A percentile compares a stretch with the other conserved stretches of the same genome.
These are phyloP conservation scores for Quercus tomentella DNA, from an alignment of 331 rosid species.

Conservation along the genomic window DNA sequence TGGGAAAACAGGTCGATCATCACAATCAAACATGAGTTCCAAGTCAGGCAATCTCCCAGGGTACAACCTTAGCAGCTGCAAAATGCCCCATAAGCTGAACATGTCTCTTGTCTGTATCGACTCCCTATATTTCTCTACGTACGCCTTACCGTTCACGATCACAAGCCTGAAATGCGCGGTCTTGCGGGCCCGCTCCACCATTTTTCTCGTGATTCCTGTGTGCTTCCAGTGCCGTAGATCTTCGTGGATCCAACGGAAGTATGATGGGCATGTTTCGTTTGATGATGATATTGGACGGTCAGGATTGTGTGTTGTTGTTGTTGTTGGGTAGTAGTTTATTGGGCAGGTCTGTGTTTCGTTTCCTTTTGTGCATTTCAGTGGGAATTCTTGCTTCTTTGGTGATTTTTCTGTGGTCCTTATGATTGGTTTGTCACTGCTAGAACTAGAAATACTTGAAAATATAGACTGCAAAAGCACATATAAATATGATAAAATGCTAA, in stretches of 20 bases:
- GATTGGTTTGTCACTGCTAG: background rate
- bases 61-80: constrained; percentile 59
- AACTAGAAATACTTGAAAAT: constrained; percentile 14
- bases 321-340: constrained; percentile 36
- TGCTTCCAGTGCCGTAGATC: constrained; percentile 72
- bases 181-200: constrained; percentile 53
- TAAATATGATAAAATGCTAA: background rate
- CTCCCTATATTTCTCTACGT: constrained; percentile 48
- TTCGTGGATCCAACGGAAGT: constrained; percentile 83
- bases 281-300: constrained; percentile 8
- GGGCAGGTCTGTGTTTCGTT: constrained; percentile 38
- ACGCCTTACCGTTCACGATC: constrained; percentile 57
- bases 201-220: constrained; percentile 56
- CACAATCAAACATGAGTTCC: constrained; percentile 75
- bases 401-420: background rate
- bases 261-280: constrained; percentile 46
- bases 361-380: constrained; percentile 32
- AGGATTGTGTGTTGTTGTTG: constrained; percentile 17
- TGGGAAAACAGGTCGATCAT: constrained; percentile 59
- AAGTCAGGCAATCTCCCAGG: constrained; percentile 72
- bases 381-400: constrained; percentile 24
- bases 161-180: constrained; percentile 67
- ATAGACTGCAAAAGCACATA: constrained; percentile 16
- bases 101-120: constrained; percentile 69
- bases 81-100: constrained; percentile 73